Conservation (phyloP, 2,329 filamentous ascomycete species). For the Trichoderma lentiforme region DNA sequence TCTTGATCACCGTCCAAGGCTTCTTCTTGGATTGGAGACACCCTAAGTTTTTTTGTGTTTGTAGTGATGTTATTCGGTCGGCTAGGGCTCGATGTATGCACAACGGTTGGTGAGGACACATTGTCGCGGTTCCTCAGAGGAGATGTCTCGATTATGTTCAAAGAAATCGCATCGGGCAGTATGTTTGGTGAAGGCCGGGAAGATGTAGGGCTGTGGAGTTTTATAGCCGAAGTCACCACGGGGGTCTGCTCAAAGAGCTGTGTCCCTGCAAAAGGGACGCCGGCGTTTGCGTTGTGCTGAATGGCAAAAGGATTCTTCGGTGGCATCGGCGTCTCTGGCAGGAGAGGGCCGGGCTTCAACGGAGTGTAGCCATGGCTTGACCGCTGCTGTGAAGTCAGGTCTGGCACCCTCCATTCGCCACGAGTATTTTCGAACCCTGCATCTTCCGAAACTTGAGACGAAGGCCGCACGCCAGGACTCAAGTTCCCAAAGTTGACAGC, state of each 20-base stretch:
- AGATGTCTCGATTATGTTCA: conserved; percentile 44
- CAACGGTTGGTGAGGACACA: conserved; percentile 43
- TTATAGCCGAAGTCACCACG: conserved; percentile 49
- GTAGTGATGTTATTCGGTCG: conserved; percentile 31
- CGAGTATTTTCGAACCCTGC: conserved; percentile 38
- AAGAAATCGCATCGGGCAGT: conserved; percentile 45
- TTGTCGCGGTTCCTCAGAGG: conserved; percentile 49
- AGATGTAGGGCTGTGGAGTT: conserved; percentile 52
- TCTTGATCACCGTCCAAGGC: conserved; percentile 28
- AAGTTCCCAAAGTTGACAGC: conserved; percentile 46
- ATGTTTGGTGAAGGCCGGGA: conserved; percentile 54
- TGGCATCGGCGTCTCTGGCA: conserved; percentile 49
- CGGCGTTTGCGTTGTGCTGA: conserved; percentile 31
- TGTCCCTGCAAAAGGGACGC: conserved; percentile 38
- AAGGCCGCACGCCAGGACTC: conserved; percentile 34
- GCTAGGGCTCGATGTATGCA: conserved; percentile 41
- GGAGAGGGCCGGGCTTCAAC: conserved; percentile 25
- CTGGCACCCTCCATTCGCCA: conserved; percentile 38
- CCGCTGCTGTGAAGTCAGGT: conserved; percentile 34
- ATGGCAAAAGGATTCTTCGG: conserved; percentile 48
- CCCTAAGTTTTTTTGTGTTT: conserved; percentile 26
- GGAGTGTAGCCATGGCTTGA: conserved; percentile 33
- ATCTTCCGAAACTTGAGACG: conserved; percentile 43
- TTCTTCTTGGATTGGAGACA: conserved; percentile 23
- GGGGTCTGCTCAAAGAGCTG: conserved; percentile 57